Evolutionary conservation across 768 basidiomycete genomes (phyloP), one percentile per base, ranked within the genome.

Genomic region (Tricholoma matsutake): DNA sequence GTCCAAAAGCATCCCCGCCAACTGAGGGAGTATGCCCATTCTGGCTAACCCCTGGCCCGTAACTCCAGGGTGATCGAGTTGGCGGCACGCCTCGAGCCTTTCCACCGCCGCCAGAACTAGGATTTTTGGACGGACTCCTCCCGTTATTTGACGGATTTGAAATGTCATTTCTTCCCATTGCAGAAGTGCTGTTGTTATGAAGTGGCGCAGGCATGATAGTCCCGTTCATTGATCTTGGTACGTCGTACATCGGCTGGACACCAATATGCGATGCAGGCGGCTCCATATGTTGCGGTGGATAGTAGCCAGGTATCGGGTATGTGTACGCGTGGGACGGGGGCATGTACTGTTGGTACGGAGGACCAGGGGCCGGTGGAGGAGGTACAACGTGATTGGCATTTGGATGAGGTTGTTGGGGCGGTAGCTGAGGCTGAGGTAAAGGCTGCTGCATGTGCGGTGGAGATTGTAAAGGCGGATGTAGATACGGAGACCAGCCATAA

Each of bases 31-130:
- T 62, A 52, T 73, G 72, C 1, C 83, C 83, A 25, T 82, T 78
- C 65, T 79, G 77, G 16, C 83, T 77, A 35, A 83, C 71, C 11
- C 87, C 87, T 66, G 87, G 83, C 1, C 88, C 88, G 67, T 84
- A 89, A 69, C 83, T 90, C 88, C 89, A 91, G n/a, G 83, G 74
- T 54, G 78, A 73, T 54, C 83, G 75, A 20, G 80, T 73, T 53
- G 80, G 76, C 9, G 57, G 64, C 10, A 63, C 60, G 18, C 67
- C 66, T 43, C 68, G 61, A 39, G 72, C 67, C 68, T 78, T 72
- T 25, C 61, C 63, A 54, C 28, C 64, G 16, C 72, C 72, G 62
- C 73, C 78, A 66, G 68, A 49, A 61, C 57, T 70, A 49, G 72
- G 68, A 54, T 70, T 69, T 34, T 74, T 67, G 35, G 66, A 61